A percentile compares a stretch with the other conserved stretches of the same genome.
phyloP scores from a whole-genome alignment of 768 basidiomycete genomes.

The Termitomyces sp. region DNA sequence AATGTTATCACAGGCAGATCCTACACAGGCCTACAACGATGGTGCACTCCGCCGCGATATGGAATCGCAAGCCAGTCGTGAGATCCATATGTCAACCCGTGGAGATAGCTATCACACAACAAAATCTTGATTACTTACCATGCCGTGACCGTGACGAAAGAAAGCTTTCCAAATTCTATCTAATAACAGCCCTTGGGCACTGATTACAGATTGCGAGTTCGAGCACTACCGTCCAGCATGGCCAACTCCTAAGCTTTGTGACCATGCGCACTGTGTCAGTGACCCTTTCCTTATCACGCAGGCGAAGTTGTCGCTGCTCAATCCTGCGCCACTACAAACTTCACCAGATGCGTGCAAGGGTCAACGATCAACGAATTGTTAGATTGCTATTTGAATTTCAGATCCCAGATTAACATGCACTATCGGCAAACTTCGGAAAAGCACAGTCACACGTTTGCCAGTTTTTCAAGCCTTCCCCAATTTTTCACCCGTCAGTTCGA shows the following conservation, averaged over 20 bases:
- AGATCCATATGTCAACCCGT: background rate
- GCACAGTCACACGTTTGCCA: background rate
- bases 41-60: background rate
- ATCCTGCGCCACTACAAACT: constrained; percentile 1
- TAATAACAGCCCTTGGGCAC: background rate
- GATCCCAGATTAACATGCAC: no score
- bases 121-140: background rate
- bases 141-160: background rate
- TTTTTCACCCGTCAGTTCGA: background rate
- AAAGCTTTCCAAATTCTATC: background rate
- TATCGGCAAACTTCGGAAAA: background rate
- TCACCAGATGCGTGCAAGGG: background rate
- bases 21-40: background rate
- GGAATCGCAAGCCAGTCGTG: background rate
- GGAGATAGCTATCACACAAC: background rate
- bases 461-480: background rate
- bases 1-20: background rate
- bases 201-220: background rate
- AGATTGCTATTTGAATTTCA: no score
- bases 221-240: background rate
- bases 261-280: background rate
- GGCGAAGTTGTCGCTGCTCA: background rate
- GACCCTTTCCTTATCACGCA: background rate
- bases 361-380: background rate
- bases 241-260: background rate